Evolutionary conservation across 768 basidiomycete species (phyloP).

Genomic region (Russula sp.): DNA sequence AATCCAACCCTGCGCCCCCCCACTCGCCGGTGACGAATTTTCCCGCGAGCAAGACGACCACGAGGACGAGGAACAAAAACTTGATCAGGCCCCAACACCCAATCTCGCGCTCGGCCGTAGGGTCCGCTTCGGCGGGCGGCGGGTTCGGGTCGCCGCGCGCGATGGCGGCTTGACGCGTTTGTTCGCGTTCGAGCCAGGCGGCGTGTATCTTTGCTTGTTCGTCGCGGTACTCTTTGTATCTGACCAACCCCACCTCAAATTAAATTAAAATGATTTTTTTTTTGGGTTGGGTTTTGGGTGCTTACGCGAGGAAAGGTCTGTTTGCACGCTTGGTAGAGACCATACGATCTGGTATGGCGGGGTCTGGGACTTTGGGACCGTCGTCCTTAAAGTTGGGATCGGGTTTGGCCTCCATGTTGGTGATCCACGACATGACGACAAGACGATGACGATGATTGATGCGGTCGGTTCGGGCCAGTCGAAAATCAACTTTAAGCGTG

Average conservation of each 20-base stretch:
- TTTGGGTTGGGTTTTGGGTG: not conserved
- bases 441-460: too few species aligned
- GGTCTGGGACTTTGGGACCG: conserved; percentile 53
- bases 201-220: conserved; percentile 53
- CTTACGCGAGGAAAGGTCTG: conserved; percentile 75
- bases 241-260: conserved; percentile 33
- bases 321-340: conserved; percentile 82
- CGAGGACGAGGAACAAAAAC: conserved; percentile 49
- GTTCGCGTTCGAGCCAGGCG: conserved; percentile 62
- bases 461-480: too few species aligned
- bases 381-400: conserved; percentile 29
- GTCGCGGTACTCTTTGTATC: conserved; percentile 56
- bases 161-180: conserved; percentile 64
- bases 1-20: conserved; percentile 51
- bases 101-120: conserved; percentile 60
- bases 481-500: not conserved
- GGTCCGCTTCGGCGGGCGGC: conserved; percentile 66
- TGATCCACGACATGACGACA: conserved; percentile 57
- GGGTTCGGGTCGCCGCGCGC: conserved; percentile 60
- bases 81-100: conserved; percentile 60
- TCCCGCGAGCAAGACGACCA: conserved; percentile 54
- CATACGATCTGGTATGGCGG: conserved; percentile 54
- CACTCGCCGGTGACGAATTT: conserved; percentile 86
- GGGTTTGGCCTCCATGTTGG: conserved; percentile 34
- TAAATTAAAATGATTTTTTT: not conserved